phyloP scores from a whole-genome alignment of 257 asterid genomes.

The Salvia hispanica region DNA sequence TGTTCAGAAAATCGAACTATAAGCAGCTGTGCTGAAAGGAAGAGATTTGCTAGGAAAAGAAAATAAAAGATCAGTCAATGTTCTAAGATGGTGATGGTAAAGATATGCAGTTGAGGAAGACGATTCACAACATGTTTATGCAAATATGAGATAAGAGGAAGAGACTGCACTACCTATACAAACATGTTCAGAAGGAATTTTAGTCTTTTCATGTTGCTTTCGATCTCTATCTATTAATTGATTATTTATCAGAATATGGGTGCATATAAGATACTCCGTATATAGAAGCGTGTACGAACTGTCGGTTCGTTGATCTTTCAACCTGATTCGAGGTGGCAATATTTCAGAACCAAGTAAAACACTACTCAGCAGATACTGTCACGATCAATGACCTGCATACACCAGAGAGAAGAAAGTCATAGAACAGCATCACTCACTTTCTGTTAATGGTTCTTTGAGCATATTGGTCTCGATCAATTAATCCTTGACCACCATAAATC shows the following conservation, averaged over 20 bases:
- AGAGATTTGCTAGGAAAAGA: background rate
- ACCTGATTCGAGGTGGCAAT: background rate
- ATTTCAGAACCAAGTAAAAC: background rate
- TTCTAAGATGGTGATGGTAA: background rate
- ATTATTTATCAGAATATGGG: background rate
- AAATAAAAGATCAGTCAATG: background rate
- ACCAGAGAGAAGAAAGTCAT: slow-evolving; percentile 12
- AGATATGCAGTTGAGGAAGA: background rate
- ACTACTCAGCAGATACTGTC: background rate
- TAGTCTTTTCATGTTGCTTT: background rate
- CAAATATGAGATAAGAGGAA: background rate
- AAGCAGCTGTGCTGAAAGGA: background rate
- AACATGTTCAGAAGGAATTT: background rate
- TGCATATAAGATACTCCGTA: background rate
- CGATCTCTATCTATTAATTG: background rate
- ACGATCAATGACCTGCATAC: slow-evolving; percentile 2
- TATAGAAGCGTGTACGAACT: background rate
- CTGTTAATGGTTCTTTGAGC: slow-evolving; percentile 65
- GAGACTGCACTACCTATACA: background rate
- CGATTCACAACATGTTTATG: background rate
- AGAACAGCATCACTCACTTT: slow-evolving; percentile 47
- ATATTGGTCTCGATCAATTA: slow-evolving; percentile 54
- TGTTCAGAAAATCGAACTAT: background rate
- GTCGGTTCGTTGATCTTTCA: background rate
- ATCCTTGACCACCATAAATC: slow-evolving; percentile 80